phyloP scores from a whole-genome alignment of 2,329 filamentous ascomycete genomes.

The Periglandula ipomoeae region DNA sequence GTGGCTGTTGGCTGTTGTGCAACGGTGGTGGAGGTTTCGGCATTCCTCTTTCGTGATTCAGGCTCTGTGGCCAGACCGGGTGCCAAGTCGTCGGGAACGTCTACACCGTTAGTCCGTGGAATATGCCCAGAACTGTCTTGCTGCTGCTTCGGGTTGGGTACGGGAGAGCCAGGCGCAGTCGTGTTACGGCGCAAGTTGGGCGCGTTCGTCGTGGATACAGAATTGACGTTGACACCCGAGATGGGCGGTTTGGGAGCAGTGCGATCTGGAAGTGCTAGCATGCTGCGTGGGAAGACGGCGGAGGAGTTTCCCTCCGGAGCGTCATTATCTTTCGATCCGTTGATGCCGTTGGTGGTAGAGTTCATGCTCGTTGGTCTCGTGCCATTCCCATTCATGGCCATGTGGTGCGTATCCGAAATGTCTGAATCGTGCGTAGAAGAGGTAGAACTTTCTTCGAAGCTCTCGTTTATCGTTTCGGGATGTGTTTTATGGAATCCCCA shows the following conservation, averaged over 20 bases:
- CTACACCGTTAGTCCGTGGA: conserved; percentile 1
- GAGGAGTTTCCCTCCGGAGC: conserved; percentile 17
- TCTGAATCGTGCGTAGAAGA: conserved; percentile 44
- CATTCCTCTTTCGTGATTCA: conserved; percentile 3
- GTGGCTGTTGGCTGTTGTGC: conserved; percentile 3
- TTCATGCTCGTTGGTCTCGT: conserved; percentile 46
- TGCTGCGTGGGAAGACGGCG: conserved; percentile 19
- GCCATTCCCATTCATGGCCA: conserved; percentile 33
- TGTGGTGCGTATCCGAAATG: conserved; percentile 35
- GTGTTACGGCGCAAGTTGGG: background rate
- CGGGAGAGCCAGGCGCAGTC: background rate
- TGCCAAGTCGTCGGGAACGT: background rate
- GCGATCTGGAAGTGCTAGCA: conserved; percentile 20
- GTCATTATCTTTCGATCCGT: conserved; percentile 23
- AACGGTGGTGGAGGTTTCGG: background rate
- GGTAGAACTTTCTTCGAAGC: conserved; percentile 45
- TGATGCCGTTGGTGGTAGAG: conserved; percentile 48
- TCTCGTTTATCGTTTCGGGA: conserved; percentile 39
- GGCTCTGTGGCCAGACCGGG: background rate
- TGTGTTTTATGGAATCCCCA: conserved; percentile 27
- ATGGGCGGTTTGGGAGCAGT: conserved; percentile 15
- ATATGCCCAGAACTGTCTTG: background rate
- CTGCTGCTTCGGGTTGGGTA: background rate
- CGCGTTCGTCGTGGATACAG: background rate
- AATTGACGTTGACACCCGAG: conserved; percentile 13